Conservation (phyloP, 352 stramenopile species). For the Plasmopara halstedii region DNA sequence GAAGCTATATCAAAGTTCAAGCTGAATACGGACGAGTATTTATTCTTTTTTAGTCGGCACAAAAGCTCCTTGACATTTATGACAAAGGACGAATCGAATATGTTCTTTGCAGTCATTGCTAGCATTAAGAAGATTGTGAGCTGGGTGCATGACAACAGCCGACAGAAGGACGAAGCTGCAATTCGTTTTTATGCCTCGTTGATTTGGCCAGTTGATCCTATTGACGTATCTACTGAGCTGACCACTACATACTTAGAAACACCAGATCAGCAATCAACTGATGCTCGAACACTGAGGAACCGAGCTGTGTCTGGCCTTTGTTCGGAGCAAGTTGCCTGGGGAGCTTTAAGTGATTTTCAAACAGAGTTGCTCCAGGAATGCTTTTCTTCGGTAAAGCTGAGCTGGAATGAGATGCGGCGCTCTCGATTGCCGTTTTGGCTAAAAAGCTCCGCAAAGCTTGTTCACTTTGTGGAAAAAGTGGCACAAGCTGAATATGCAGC, state of each 20-base stretch:
- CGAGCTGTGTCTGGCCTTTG: conserved; percentile 34
- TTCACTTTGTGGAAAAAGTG: conserved; percentile 57
- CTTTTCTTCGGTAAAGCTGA: conserved; percentile 38
- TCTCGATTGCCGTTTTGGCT: conserved; percentile 76
- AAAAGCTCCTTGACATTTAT: conserved; percentile 49
- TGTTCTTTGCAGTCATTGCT: conserved; percentile 49
- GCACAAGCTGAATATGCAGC: conserved; percentile 72
- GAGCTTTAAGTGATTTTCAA: conserved; percentile 55
- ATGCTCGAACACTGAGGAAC: not conserved
- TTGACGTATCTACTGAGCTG: not conserved
- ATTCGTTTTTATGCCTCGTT: conserved; percentile 68
- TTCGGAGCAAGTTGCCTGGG: conserved; percentile 77
- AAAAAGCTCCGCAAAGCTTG: conserved; percentile 41
- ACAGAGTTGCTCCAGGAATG: conserved; percentile 64
- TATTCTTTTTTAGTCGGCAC: conserved; percentile 52
- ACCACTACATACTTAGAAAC: not conserved
- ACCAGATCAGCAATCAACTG: conserved; percentile 4
- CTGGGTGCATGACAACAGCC: conserved; percentile 50
- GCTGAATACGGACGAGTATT: conserved; percentile 35
- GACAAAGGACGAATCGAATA: conserved; percentile 17
- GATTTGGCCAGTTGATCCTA: conserved; percentile 41
- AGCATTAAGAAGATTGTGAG: conserved; percentile 42
- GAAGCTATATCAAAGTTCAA: conserved; percentile 11
- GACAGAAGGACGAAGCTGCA: conserved; percentile 60
- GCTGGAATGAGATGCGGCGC: conserved; percentile 58